Evolutionary conservation across 129 eudicot genomes (phyloP).

Genomic region (Pseudognaphalium luteoalbum): DNA sequence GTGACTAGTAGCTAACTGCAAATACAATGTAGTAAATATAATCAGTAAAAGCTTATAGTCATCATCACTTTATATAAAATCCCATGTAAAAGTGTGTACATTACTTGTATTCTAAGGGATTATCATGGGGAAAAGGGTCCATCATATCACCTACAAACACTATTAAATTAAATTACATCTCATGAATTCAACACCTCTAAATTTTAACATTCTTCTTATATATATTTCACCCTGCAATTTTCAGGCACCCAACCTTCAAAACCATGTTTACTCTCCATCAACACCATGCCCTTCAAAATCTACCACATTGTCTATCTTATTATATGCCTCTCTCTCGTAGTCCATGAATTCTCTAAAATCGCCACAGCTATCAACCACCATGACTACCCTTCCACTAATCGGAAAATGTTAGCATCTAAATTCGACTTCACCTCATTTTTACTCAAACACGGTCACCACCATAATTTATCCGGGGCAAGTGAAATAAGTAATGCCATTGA

Average conservation of each 20-base stretch:
- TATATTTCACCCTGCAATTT: constrained; percentile 30
- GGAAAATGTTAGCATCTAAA: constrained; percentile 26
- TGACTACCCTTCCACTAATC: constrained; percentile 4
- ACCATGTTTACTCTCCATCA: constrained; percentile 35
- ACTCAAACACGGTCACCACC: constrained; percentile 18
- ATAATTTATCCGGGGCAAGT: not conserved
- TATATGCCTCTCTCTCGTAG: constrained; percentile 24
- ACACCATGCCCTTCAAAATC: constrained; percentile 31
- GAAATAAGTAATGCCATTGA: constrained; percentile 16
- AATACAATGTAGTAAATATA: no score
- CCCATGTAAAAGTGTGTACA: constrained; percentile 23
- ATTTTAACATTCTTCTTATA: constrained; percentile 15
- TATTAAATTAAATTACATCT: constrained; percentile 16
- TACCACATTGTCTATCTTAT: constrained; percentile 21
- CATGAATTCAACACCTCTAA: constrained; percentile 23
- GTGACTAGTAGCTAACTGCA: no score
- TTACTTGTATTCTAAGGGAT: constrained; percentile 37
- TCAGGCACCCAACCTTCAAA: constrained; percentile 28
- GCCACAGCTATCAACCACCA: not conserved
- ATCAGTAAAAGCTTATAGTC: no score
- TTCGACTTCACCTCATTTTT: constrained; percentile 32
- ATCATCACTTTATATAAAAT: not conserved
- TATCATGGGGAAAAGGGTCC: constrained; percentile 27
- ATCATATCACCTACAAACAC: constrained; percentile 14
- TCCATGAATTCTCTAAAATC: constrained; percentile 8